These are phyloP conservation scores for Pythium brachiatum DNA, from an alignment of 352 stramenopile genomes.

Conservation along the genomic window DNA sequence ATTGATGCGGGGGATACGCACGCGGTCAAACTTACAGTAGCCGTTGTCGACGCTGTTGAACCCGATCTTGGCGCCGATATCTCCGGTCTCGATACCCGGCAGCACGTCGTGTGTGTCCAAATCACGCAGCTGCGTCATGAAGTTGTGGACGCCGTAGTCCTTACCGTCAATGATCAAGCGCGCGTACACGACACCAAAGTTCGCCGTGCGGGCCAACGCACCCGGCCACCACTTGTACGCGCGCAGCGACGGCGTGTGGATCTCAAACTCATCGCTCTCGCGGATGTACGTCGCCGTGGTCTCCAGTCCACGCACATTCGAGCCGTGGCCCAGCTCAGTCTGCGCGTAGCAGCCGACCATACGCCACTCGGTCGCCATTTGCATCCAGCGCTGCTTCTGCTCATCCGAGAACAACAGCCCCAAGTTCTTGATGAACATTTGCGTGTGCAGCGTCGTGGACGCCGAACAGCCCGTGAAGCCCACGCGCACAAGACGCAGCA, in stretches of 20 bases:
- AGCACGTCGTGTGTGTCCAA: conserved; percentile 71
- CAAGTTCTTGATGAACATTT: conserved; percentile 74
- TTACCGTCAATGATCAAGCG: conserved; percentile 79
- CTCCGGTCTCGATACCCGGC: conserved; percentile 51
- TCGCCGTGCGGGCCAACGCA: conserved; percentile 92
- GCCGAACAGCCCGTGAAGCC: conserved; percentile 50
- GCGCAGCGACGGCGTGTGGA: conserved; percentile 94
- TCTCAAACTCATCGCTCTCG: conserved; percentile 90
- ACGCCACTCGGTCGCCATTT: conserved; percentile 58
- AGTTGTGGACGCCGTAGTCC: conserved; percentile 95
- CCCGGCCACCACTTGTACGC: conserved; percentile 97
- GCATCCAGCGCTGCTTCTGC: conserved; percentile 66
- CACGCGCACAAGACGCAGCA: conserved; percentile 60
- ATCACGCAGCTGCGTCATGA: conserved; percentile 93
- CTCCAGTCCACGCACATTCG: conserved; percentile 87
- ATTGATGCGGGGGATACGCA: conserved; percentile 56
- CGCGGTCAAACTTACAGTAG: conserved; percentile 54
- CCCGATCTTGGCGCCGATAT: conserved; percentile 69
- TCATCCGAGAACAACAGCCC: conserved; percentile 61
- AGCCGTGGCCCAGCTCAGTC: conserved; percentile 89
- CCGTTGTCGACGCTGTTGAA: conserved; percentile 78
- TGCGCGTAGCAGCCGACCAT: conserved; percentile 87
- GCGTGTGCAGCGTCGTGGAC: conserved; percentile 61
- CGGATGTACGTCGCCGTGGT: conserved; percentile 94
- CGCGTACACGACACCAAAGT: conserved; percentile 87